Percentiles rank a stretch among this genome's conserved stretches.
phyloP scores from a whole-genome alignment of 179 eudicot genomes.

The Actinidia polygama region DNA sequence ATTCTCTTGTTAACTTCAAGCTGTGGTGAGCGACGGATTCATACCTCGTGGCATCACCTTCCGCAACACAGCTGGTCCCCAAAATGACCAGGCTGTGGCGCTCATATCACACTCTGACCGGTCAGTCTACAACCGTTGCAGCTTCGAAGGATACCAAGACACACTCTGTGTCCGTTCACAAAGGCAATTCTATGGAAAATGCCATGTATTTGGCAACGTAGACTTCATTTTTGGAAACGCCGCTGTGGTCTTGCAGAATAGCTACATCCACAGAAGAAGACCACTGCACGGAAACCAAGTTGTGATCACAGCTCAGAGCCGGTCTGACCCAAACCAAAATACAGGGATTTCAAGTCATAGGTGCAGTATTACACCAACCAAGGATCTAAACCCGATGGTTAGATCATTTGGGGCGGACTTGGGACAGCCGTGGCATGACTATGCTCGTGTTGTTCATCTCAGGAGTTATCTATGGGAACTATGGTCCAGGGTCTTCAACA shows the following conservation, averaged over 20 bases:
- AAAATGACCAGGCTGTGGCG: conserved; percentile 18
- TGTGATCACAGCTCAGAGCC: conserved; percentile 21
- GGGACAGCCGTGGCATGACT: conserved; percentile 21
- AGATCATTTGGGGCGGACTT: conserved; percentile 14
- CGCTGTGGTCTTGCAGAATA: conserved; percentile 20
- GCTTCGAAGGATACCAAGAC: conserved; percentile 23
- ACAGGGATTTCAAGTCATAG: conserved; percentile 16
- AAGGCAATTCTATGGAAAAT: conserved; percentile 18
- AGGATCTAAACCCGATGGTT: too few relatives aligned
- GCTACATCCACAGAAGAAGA: not conserved
- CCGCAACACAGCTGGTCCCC: conserved; percentile 17
- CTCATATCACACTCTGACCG: not conserved
- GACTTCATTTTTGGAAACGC: conserved; percentile 28
- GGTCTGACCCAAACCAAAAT: conserved; percentile 5
- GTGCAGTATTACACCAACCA: not conserved
- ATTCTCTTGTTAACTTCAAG: not conserved
- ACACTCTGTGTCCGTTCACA: conserved; percentile 20
- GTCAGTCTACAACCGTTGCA: conserved; percentile 18
- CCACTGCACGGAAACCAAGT: not conserved
- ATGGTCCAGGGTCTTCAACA: conserved; percentile 41
- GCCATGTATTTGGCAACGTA: conserved; percentile 19
- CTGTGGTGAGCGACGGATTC: conserved; percentile 11
- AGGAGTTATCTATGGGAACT: conserved; percentile 22
- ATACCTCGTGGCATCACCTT: conserved; percentile 17
- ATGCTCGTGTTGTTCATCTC: conserved; percentile 15